Conservation (phyloP, 257 asterid genomes). For the Echium plantagineum region DNA sequence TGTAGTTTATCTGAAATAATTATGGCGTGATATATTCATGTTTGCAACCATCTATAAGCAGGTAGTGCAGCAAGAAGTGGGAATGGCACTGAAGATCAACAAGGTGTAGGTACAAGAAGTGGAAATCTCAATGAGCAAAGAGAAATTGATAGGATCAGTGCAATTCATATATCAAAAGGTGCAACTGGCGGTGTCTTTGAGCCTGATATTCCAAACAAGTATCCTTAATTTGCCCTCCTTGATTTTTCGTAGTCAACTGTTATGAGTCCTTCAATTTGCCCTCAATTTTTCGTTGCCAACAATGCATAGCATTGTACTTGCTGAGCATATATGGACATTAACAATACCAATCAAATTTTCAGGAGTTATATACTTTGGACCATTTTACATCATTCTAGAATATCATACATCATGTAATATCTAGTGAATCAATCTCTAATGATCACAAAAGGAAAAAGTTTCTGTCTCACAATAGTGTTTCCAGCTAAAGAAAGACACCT, state of each 20-base stretch:
- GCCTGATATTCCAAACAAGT: constrained; percentile 33
- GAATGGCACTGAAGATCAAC: constrained; percentile 36
- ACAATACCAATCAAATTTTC: not conserved
- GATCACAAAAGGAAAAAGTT: not conserved
- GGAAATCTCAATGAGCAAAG: constrained; percentile 28
- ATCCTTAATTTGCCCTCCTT: constrained; percentile 30
- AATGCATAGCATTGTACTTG: not conserved
- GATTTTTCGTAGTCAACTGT: constrained; percentile 5
- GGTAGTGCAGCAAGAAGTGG: constrained; percentile 66
- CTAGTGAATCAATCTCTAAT: no score
- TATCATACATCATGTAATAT: not conserved
- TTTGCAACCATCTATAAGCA: constrained; percentile 23
- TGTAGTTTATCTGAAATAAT: constrained; percentile 7
- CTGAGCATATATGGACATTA: not conserved
- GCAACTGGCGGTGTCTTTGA: constrained; percentile 30
- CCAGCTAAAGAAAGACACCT: constrained; percentile 1
- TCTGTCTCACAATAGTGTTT: not conserved
- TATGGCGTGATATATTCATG: constrained; percentile 6
- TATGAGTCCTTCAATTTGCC: constrained; percentile 9
- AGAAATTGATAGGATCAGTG: constrained; percentile 47
- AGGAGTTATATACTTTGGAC: not conserved
- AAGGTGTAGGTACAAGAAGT: constrained; percentile 31
- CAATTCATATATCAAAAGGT: constrained; percentile 44
- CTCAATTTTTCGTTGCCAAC: constrained; percentile 6
- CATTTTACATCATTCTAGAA: no score